These are phyloP conservation scores for Cryptosporidium ryanae DNA, from an alignment of 169 alveolate genomes.

Conservation along the genomic window DNA sequence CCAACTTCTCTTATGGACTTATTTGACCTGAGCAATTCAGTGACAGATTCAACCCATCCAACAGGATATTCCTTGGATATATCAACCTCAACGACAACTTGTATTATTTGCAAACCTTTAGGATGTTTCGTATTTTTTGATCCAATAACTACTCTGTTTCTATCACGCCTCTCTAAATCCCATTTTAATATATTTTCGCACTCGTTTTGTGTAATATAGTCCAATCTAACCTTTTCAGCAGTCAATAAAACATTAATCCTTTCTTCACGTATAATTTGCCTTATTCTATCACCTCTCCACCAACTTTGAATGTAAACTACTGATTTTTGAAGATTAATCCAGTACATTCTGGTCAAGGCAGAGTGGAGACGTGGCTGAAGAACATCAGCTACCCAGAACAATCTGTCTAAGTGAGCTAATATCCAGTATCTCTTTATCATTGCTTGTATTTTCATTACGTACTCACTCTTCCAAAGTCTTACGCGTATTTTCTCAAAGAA, in stretches of 20 bases:
- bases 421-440: slow-evolving; percentile 70
- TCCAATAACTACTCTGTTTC: slow-evolving; percentile 54
- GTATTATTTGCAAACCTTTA: slow-evolving; percentile 62
- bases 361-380: slow-evolving; percentile 71
- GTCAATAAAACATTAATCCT: slow-evolving; percentile 73
- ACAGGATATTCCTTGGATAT: slow-evolving; percentile 65
- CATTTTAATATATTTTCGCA: slow-evolving; percentile 30
- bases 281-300: slow-evolving; percentile 80
- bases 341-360: slow-evolving; percentile 48
- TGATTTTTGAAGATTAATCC: slow-evolving; percentile 68
- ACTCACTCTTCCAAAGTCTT: slow-evolving; percentile 52
- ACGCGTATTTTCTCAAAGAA: slow-evolving; percentile 45
- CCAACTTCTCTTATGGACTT: slow-evolving; percentile 45
- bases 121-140: slow-evolving; percentile 35
- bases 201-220: slow-evolving; percentile 42
- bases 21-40: slow-evolving; percentile 24
- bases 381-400: slow-evolving; percentile 63
- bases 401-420: slow-evolving; percentile 60
- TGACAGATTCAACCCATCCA: slow-evolving; percentile 65
- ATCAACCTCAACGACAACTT: slow-evolving; percentile 64
- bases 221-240: slow-evolving; percentile 75
- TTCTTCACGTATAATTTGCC: slow-evolving; percentile 79
- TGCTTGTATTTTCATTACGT: slow-evolving; percentile 55
- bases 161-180: slow-evolving; percentile 65
- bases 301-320: slow-evolving; percentile 76